Evolutionary conservation across 306 rosid species (phyloP).

Genomic region (Cicer yamashitae): DNA sequence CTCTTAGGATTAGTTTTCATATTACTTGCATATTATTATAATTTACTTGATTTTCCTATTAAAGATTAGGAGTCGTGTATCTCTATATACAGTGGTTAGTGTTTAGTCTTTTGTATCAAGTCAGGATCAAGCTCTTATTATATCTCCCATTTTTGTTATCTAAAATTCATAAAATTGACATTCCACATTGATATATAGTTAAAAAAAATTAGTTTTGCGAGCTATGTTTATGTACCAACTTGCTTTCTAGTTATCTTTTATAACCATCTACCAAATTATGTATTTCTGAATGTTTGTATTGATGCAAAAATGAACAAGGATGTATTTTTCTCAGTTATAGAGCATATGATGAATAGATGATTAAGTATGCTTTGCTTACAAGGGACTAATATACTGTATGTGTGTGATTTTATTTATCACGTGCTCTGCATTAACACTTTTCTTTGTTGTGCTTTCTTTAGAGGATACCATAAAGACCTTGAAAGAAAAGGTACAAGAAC

Average conservation of each 20-base stretch:
- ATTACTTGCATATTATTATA: too few relatives aligned
- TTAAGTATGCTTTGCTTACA: conserved; percentile 36
- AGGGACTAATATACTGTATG: conserved; percentile 3
- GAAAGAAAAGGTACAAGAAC: conserved; percentile 74
- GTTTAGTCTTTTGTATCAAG: too few relatives aligned
- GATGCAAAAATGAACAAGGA: background rate
- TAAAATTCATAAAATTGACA: too few relatives aligned
- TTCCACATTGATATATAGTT: background rate
- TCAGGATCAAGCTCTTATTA: too few relatives aligned
- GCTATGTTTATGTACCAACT: conserved; percentile 8
- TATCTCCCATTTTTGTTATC: too few relatives aligned
- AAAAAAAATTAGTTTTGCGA: background rate
- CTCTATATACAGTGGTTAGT: too few relatives aligned
- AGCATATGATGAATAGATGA: conserved; percentile 17
- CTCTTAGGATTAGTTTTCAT: too few relatives aligned
- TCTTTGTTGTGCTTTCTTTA: conserved; percentile 47
- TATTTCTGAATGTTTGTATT: conserved; percentile 19
- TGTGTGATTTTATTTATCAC: conserved; percentile 18
- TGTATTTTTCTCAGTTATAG: background rate
- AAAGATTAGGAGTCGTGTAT: too few relatives aligned
- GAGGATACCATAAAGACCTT: conserved; percentile 75
- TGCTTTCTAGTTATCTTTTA: conserved; percentile 17
- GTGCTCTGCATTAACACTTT: conserved; percentile 35
- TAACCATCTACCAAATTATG: background rate
- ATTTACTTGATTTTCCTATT: too few relatives aligned